Percentiles rank a stretch among this genome's conserved stretches.
These are phyloP conservation scores for Aureobasidium pullulans DNA, from an alignment of 2,329 filamentous ascomycete genomes.

Conservation along the genomic window DNA sequence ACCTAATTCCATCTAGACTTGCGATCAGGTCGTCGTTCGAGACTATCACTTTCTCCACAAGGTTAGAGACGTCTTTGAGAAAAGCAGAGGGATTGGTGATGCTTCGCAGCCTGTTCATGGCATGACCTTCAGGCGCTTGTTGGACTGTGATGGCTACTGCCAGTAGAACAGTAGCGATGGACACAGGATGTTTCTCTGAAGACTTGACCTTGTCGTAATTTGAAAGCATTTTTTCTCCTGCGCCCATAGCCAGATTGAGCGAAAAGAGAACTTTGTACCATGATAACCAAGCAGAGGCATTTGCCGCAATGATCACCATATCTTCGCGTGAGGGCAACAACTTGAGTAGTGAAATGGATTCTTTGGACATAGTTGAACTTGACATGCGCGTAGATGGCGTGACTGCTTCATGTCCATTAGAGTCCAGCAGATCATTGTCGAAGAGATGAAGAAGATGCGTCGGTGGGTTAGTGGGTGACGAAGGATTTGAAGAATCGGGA, in stretches of 20 bases:
- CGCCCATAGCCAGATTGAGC: slow-evolving; percentile 17
- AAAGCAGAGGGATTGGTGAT: slow-evolving; percentile 13
- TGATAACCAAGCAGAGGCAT: slow-evolving; percentile 23
- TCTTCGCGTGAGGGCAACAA: slow-evolving; percentile 24
- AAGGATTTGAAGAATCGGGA: slow-evolving; percentile 13
- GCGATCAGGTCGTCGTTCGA: slow-evolving; percentile 26
- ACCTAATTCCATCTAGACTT: slow-evolving; percentile 27
- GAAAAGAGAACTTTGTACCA: slow-evolving; percentile 23
- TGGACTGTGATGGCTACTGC: slow-evolving; percentile 25
- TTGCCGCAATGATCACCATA: slow-evolving; percentile 19
- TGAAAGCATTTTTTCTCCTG: slow-evolving; percentile 20
- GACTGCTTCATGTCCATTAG: slow-evolving; percentile 11
- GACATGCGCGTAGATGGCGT: neutral
- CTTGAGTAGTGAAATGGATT: slow-evolving; percentile 11
- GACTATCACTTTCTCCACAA: slow-evolving; percentile 24
- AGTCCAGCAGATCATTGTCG: slow-evolving; percentile 25
- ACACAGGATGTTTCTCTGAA: slow-evolving; percentile 21
- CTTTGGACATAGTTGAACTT: neutral
- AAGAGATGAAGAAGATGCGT: slow-evolving; percentile 26
- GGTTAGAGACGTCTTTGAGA: slow-evolving; percentile 21
- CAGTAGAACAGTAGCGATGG: slow-evolving; percentile 23
- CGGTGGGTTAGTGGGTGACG: slow-evolving; percentile 20
- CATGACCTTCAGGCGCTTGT: slow-evolving; percentile 19
- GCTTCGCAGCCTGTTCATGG: slow-evolving; percentile 1
- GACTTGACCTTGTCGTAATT: slow-evolving; percentile 22